A percentile compares a stretch with the other conserved stretches of the same genome.
Conservation (phyloP, 176 grass and related monocot genomes). For the Stipa capillata region DNA sequence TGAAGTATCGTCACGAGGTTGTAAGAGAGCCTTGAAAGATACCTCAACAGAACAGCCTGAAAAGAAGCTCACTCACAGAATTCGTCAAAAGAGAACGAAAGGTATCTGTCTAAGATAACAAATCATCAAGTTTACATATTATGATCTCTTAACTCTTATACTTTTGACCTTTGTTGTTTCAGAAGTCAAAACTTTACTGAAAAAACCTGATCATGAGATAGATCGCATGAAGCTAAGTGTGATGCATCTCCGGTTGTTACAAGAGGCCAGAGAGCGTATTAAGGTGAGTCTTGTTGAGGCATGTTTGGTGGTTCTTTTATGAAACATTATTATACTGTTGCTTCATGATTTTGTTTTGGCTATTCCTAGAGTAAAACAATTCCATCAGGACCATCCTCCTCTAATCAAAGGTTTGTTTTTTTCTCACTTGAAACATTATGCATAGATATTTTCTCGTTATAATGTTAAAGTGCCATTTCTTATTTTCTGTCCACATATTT, state of each 20-base stretch:
- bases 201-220: constrained; percentile 32
- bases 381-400: constrained; percentile 11
- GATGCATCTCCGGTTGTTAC: constrained; percentile 39
- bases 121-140: background rate
- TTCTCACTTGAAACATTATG: background rate
- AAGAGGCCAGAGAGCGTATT: constrained; percentile 31
- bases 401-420: constrained; percentile 30
- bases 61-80: constrained; percentile 43
- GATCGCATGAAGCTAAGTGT: constrained; percentile 42
- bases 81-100: constrained; percentile 39
- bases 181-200: constrained; percentile 45
- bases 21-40: constrained; percentile 28
- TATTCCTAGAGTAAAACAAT: constrained; percentile 33
- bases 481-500: background rate
- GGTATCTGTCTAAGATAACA: constrained; percentile 23
- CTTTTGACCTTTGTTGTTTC: background rate
- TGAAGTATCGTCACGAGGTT: background rate
- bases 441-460: too few relatives aligned
- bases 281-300: constrained; percentile 12
- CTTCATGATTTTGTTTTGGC: background rate
- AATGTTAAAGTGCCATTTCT: too few relatives aligned
- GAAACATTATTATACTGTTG: background rate
- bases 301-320: background rate
- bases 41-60: background rate
- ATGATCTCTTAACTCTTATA: background rate